phyloP scores from a whole-genome alignment of 1,139 yeast genomes.

The Nakaseomyces bracarensis region DNA sequence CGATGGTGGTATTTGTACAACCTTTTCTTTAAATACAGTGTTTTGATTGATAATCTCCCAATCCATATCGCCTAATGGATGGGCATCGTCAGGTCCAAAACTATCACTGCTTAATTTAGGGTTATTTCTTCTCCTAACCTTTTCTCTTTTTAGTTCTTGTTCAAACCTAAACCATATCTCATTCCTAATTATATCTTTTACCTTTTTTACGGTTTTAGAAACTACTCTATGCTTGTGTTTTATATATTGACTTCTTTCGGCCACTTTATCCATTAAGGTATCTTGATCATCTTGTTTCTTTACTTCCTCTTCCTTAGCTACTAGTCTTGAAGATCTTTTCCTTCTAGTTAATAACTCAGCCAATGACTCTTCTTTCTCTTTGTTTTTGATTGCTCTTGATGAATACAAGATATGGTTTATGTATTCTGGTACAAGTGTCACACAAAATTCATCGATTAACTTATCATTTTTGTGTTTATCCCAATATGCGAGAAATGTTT shows the following conservation, averaged over 20 bases:
- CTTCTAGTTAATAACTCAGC: constrained; percentile 26
- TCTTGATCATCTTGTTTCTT: constrained; percentile 26
- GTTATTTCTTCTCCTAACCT: constrained; percentile 11
- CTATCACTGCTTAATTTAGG: constrained; percentile 5
- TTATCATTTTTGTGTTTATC: constrained; percentile 8
- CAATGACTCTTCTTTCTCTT: constrained; percentile 26
- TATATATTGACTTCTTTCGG: constrained; percentile 26
- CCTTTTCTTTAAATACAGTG: constrained; percentile 6
- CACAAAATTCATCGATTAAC: constrained; percentile 15
- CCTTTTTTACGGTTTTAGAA: constrained; percentile 19
- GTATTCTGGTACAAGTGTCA: constrained; percentile 15
- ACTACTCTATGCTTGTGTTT: constrained; percentile 23
- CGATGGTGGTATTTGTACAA: constrained; percentile 3
- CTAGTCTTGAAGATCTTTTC: constrained; percentile 30
- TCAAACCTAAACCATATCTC: constrained; percentile 27
- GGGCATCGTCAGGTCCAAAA: constrained; percentile 3
- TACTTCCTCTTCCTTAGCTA: constrained; percentile 30
- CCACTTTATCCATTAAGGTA: constrained; percentile 26
- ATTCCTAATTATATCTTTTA: constrained; percentile 28
- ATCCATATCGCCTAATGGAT: constrained; percentile 13
- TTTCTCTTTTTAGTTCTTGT: constrained; percentile 21
- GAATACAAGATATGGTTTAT: constrained; percentile 25
- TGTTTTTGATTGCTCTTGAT: constrained; percentile 21
- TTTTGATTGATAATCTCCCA: constrained; percentile 15
- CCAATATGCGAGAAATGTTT: constrained; percentile 19